These are phyloP conservation scores for Ceriops zippeliana DNA, from an alignment of 345 rosid species.

Conservation along the genomic window DNA sequence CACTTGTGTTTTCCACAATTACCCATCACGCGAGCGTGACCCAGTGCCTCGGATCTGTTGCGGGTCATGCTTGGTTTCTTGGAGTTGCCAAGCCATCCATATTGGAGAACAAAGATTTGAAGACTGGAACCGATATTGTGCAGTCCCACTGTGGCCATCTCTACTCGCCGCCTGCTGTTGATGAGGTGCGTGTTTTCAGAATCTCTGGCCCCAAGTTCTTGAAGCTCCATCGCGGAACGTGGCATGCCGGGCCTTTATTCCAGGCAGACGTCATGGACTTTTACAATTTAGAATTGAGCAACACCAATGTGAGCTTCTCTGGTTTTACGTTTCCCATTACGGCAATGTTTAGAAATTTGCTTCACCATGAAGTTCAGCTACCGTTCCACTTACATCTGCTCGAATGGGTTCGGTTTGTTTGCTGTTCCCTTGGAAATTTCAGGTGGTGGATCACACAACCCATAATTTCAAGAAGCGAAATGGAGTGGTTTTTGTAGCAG, in stretches of 20 bases:
- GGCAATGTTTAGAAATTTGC: too few species aligned
- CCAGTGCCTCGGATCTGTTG: conserved; percentile 81
- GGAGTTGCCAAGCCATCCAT: conserved; percentile 77
- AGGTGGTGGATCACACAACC: conserved; percentile 71
- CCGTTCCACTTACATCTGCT: not conserved
- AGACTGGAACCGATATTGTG: conserved; percentile 14
- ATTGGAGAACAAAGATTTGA: conserved; percentile 19
- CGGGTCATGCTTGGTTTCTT: conserved; percentile 71
- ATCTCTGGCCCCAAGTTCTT: conserved; percentile 65
- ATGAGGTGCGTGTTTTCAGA: conserved; percentile 55
- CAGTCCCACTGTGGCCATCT: conserved; percentile 50
- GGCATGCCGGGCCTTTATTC: conserved; percentile 88
- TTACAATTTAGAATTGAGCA: conserved; percentile 76
- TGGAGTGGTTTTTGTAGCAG: conserved; percentile 44
- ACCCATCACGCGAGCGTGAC: conserved; percentile 87
- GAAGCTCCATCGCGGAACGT: conserved; percentile 65
- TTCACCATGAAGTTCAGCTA: too few species aligned
- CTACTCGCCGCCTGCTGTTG: conserved; percentile 59
- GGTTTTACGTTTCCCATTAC: not conserved
- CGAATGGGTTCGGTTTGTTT: not conserved
- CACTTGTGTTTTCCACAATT: conserved; percentile 45
- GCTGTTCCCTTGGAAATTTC: not conserved
- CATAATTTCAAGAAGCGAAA: conserved; percentile 47
- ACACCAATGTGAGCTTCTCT: conserved; percentile 62
- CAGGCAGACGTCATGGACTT: conserved; percentile 52